Base-by-base conservation (phyloP, 805 yeast genomes). In the Metschnikowia chrysomelidarum region DNA sequence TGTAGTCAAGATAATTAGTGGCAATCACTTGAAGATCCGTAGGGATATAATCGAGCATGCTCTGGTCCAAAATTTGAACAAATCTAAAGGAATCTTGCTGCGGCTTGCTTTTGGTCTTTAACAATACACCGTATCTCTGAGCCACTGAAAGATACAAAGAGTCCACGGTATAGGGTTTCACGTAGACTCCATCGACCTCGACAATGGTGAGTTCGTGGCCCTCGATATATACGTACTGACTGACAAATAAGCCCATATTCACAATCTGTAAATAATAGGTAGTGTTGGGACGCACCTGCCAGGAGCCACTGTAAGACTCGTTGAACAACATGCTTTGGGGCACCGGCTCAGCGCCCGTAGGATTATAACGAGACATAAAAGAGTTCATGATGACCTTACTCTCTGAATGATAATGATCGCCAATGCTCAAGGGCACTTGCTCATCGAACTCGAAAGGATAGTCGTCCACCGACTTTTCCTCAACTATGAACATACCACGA, bases 261-360 rank as follows among this genome's bases (percentile, higher is more conserved):
- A 75, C 72, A 40, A 84, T 67, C 49, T 88, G 70, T 29, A 82
- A 49, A 32, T 81, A 60, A 56, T 84, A 82, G 0, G 85, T 82
- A 38, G 73, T 78, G 24, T 73, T 72, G 5, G 79, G 74, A 35
- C 73, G 69, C 34, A 84, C 80, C 18, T 56, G 33, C 55, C 83
- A 64, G 1, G 81, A 69, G 4, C 62, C 72, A 44, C 78, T 78
- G 34, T 71, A 67, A 5, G 85, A 67, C 45, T 84, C 86, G 54
- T 83, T 82, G 53, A 82, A 73, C 25, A 84, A 60, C 13, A 76
- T 41, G 50, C 76, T 78, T 43, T 79, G 80, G 2, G 91, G 91
- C 32, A 83, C 71, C 11, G 94, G 94, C 54, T 84, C 94, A 12
- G 85, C 87, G 25, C 94, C 94, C 2, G 89, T 83, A 14, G 94